A percentile compares a stretch with the other conserved stretches of the same genome.
Evolutionary conservation across 306 rosid species (phyloP).

Genomic region (Malus sieversii): DNA sequence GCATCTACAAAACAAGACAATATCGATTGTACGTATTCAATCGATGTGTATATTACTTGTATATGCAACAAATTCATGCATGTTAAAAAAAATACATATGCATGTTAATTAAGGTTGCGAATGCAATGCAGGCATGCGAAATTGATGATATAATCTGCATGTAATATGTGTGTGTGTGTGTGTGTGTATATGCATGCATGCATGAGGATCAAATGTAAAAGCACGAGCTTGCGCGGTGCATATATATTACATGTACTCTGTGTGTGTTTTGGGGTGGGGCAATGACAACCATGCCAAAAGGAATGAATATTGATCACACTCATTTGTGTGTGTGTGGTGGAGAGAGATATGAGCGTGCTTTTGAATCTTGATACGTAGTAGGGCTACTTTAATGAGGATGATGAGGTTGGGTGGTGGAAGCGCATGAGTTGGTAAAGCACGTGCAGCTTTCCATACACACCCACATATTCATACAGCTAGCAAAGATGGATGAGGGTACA

Average conservation of each 20-base stretch:
- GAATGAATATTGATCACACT: too few species aligned
- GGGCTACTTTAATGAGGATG: neutral
- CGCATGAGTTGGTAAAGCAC: conserved; percentile 69
- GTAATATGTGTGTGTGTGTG: too few species aligned
- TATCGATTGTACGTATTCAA: too few species aligned
- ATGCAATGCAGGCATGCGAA: neutral
- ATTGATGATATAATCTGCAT: neutral
- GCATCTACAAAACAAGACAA: neutral
- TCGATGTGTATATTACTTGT: too few species aligned
- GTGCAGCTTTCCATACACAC: conserved; percentile 27
- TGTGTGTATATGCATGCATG: neutral
- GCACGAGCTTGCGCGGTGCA: neutral
- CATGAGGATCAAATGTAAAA: conserved; percentile 1
- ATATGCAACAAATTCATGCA: neutral
- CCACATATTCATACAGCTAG: neutral
- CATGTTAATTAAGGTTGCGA: neutral
- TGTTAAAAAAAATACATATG: neutral
- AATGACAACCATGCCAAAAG: too few species aligned
- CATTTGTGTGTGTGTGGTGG: neutral
- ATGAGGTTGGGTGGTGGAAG: conserved; percentile 18
- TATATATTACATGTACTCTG: neutral
- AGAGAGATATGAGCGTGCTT: conserved; percentile 18
- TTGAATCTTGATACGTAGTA: neutral
- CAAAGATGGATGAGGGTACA: neutral
- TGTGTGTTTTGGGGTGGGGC: too few species aligned